Evolutionary conservation across 805 yeast genomes (phyloP).

Genomic region (Wickerhamiella cacticola): DNA sequence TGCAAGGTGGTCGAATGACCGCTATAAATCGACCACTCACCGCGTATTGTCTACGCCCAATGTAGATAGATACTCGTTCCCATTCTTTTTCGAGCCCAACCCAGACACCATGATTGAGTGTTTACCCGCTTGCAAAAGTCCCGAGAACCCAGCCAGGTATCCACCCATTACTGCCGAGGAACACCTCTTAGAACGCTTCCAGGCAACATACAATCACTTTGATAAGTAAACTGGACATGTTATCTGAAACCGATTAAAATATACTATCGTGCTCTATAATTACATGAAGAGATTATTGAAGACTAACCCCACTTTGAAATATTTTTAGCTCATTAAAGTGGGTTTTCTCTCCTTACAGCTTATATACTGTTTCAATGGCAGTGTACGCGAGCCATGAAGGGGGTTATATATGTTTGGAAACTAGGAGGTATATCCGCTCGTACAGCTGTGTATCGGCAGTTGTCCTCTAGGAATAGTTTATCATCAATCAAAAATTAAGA

Average conservation of each 20-base stretch:
- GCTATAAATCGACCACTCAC: constrained; percentile 49
- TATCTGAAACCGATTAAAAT: no score
- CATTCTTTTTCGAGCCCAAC: constrained; percentile 13
- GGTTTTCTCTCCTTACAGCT: no score
- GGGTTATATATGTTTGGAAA: no score
- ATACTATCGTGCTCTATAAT: background rate
- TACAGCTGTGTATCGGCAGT: no score
- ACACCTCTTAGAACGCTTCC: constrained; percentile 9
- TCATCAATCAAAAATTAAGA: no score
- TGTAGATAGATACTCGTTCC: constrained; percentile 12
- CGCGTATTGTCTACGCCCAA: constrained; percentile 28
- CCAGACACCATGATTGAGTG: constrained; percentile 9
- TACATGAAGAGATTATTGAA: background rate
- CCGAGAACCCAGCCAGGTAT: constrained; percentile 7
- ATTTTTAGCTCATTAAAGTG: no score
- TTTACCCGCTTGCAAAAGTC: constrained; percentile 10
- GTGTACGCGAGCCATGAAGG: no score
- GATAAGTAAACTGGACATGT: background rate
- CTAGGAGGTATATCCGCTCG: no score
- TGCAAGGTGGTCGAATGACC: constrained; percentile 46
- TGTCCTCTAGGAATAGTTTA: no score
- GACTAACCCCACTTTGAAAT: no score
- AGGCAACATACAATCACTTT: constrained; percentile 14
- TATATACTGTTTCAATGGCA: no score
- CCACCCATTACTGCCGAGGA: constrained; percentile 8